These are phyloP conservation scores for Lathyrus oleraceus DNA, from an alignment of 306 rosid genomes.

Conservation along the genomic window DNA sequence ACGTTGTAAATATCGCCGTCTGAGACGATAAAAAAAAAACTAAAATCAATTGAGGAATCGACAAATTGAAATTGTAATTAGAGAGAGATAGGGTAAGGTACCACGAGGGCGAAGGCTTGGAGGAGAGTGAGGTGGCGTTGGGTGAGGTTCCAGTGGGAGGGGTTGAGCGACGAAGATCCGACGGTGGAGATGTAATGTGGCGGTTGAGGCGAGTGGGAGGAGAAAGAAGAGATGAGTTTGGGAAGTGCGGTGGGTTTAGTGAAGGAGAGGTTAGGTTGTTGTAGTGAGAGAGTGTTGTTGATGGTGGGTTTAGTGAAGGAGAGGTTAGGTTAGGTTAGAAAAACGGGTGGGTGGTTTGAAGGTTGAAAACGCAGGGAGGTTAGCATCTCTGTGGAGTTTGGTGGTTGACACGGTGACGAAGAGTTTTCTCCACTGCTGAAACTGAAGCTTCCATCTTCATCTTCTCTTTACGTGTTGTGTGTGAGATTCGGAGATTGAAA, in stretches of 20 bases:
- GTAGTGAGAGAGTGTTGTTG: constrained; percentile 19
- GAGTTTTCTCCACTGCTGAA: too few species aligned
- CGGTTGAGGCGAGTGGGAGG: constrained; percentile 35
- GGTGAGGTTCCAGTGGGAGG: constrained; percentile 57
- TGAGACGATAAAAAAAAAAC: constrained; percentile 23
- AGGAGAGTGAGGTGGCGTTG: constrained; percentile 71
- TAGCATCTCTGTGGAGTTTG: constrained; percentile 42
- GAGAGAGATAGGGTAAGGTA: constrained; percentile 24
- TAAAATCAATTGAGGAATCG: constrained; percentile 1
- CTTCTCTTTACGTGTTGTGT: too few species aligned
- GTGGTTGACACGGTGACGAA: too few species aligned
- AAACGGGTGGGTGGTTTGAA: constrained; percentile 34
- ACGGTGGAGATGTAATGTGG: constrained; percentile 52
- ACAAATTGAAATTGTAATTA: neutral
- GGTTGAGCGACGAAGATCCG: constrained; percentile 48
- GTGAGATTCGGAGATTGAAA: too few species aligned
- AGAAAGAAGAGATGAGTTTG: constrained; percentile 34
- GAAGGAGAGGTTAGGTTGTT: constrained; percentile 31
- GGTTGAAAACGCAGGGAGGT: constrained; percentile 43
- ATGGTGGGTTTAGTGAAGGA: too few species aligned
- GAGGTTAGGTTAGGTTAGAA: too few species aligned
- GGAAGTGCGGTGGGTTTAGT: constrained; percentile 31
- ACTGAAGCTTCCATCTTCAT: too few species aligned
- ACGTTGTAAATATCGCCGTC: constrained; percentile 78
- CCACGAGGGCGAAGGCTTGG: constrained; percentile 68